Conservation (phyloP, 306 rosid genomes). For the Carpinus viminea region DNA sequence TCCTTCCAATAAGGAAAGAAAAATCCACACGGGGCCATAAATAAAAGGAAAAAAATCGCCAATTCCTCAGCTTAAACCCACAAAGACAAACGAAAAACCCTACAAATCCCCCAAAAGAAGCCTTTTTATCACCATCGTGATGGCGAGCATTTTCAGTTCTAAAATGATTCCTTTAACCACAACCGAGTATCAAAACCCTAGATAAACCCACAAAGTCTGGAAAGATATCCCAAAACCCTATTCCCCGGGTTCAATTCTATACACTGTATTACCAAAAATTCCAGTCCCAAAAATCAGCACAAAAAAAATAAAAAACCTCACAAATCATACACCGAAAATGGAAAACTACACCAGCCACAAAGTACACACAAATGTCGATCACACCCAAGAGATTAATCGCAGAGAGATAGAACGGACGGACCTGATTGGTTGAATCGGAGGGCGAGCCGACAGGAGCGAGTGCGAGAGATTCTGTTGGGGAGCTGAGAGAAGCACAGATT, state of each 20-base stretch:
- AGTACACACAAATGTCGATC: not conserved
- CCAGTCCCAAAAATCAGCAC: not conserved
- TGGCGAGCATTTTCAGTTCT: too few species aligned
- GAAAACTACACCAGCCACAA: not conserved
- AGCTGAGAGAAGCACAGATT: not conserved
- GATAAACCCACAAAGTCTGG: not conserved
- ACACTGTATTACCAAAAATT: not conserved
- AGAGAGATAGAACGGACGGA: not conserved
- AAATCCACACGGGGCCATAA: not conserved
- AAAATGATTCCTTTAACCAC: too few species aligned
- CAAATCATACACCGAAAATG: not conserved
- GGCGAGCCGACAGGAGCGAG: not conserved
- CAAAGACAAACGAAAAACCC: not conserved
- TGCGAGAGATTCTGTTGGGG: not conserved
- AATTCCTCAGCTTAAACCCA: not conserved
- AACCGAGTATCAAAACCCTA: not conserved
- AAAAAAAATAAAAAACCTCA: not conserved
- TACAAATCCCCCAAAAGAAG: not conserved
- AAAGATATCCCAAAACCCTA: not conserved
- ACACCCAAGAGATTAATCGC: not conserved
- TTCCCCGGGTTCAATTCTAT: not conserved
- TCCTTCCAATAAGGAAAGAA: not conserved
- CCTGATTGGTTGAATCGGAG: not conserved
- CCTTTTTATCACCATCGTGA: not conserved
- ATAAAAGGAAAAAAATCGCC: not conserved